Evolutionary conservation across 768 basidiomycete species (phyloP), one percentile per base, ranked within the genome.

Genomic region (Sutorius australiensis): DNA sequence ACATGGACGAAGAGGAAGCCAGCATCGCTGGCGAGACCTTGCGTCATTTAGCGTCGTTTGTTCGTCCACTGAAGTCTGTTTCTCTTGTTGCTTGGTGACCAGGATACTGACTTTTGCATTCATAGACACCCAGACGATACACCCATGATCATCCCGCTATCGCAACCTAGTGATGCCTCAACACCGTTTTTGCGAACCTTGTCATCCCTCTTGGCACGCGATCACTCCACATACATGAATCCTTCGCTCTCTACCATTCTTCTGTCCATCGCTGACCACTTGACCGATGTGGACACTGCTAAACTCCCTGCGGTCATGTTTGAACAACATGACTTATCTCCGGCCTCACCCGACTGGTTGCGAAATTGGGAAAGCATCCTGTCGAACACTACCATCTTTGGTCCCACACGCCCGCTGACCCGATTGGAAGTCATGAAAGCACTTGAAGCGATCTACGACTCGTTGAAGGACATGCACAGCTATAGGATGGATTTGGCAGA

Each of bases 301-400:
- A 77, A 77, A 47, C 74, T 89, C 3, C 80, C 88, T 8, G 62
- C 63, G 11, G 70, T 81, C 48, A 86, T 92, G 83, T 72, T 76
- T 34, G 81, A 82, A 41, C 81, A 86, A 51, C 82, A 86, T 57
- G 79, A 82, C 44, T 75, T 90, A 31, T 83, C 81, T 3, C 89
- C 89, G 1, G 85, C 85, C 11, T 82, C 84, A 1, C 80, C 84
- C 0, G 77, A 82, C 6, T 92, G 89, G 89, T 66, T 90, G 27
- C 70, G 70, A 16, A 83, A 85, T 61, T 90, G 89, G 89, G 66
- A 73, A 34, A 75, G 60, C 34, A 70, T 89, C 6, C 65, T 89
- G 13, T 70, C 68, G n/a, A 81, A 81, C 54, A 64, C 75, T 14
- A 71, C 69, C 0, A 67, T 82, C 17, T 64, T 81, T 55, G 70